These are phyloP conservation scores for Suhomyces coccinellae DNA, from an alignment of 1,139 yeast genomes.

Conservation along the genomic window DNA sequence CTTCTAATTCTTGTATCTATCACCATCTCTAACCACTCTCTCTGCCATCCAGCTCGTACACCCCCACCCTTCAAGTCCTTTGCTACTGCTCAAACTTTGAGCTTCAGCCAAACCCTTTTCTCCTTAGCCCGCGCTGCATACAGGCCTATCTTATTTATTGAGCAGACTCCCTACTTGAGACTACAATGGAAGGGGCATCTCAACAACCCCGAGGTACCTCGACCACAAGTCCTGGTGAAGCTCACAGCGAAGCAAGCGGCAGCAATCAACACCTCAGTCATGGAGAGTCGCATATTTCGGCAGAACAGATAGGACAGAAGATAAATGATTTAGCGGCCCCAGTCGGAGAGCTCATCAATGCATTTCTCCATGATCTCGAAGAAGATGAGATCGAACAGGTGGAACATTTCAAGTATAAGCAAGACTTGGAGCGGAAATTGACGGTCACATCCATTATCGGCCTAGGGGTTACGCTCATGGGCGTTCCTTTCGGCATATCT, in stretches of 20 bases:
- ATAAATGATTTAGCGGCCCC: conserved; percentile 9
- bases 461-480: conserved; percentile 74
- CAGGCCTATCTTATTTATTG: not conserved
- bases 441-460: conserved; percentile 71
- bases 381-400: conserved; percentile 58
- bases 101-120: too few species aligned
- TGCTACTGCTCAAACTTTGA: too few species aligned
- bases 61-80: too few species aligned
- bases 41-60: too few species aligned
- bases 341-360: conserved; percentile 10
- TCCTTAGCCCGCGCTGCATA: too few species aligned
- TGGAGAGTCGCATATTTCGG: not conserved
- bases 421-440: conserved; percentile 63
- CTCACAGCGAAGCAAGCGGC: too few species aligned
- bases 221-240: too few species aligned
- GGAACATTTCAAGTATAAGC: conserved; percentile 71
- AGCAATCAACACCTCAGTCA: not conserved
- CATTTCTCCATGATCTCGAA: conserved; percentile 19
- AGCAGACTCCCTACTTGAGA: not conserved
- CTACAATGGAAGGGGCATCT: conserved; percentile 8
- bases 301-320: conserved; percentile 2
- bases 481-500: conserved; percentile 74
- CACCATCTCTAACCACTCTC: too few species aligned
- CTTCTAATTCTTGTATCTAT: too few species aligned
- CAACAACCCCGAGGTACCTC: conserved; percentile 1